Evolutionary conservation across 1,139 yeast genomes (phyloP), one percentile per base, ranked within the genome.

Genomic region (Torulaspora globosa): DNA sequence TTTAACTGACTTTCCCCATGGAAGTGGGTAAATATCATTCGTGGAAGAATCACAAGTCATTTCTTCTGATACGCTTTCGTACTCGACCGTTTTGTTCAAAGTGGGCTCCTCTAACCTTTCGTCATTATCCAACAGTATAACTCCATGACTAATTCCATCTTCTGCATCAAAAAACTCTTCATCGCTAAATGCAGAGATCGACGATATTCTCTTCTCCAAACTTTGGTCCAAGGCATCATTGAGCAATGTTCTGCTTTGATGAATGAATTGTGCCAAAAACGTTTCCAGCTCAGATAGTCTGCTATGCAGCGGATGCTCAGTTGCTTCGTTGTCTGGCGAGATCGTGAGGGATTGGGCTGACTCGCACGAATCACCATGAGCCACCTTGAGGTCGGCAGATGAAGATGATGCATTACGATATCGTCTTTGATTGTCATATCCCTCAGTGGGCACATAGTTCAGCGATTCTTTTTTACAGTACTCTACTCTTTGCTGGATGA

Each of bases 21-120:
- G 87, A 39, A 87, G 70, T 8, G 97, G 96, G 55, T 75, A 82
- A 18, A 88, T 66, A 34, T 68, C 70, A 5, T 53, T 55, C 16
- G 55, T 58, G 5, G 12, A 9, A 14, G 19, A 18, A 19, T 41
- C 31, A n/a, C 38, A 12, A 11, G 32, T 31, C 14, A 32, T 36
- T 11, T 44, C 41, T 12, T 35, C 41, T 26, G 41, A 32, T 16
- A 35, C 42, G 19, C 15, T 28, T 10, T 42, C 44, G 16, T 32
- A 18, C 6, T 38, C 46, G 11, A 27, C 28, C 16, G 38, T 16
- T 14, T 14, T 31, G 16, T 36, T 16, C 27, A 24, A 48, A 18
- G 41, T 46, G 5, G 51, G 54, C 1, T 54, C 52, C 11, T 54
- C 53, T 8, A 50, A 55, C 2, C 53, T 54, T 39, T 57, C 63